phyloP scores from a whole-genome alignment of 768 basidiomycete genomes.

The Rickenella mellea region DNA sequence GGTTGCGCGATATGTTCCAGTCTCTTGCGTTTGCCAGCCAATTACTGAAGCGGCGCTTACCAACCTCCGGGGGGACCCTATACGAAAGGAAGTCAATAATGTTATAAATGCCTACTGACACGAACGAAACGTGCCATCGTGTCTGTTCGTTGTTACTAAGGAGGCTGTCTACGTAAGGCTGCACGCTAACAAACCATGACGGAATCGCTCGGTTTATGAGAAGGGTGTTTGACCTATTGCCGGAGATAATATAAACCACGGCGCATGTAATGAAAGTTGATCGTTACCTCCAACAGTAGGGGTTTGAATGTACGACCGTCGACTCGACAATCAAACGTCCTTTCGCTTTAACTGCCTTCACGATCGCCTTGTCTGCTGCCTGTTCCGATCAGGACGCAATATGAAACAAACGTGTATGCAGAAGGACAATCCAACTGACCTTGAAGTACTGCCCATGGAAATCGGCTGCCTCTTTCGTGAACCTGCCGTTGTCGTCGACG shows the following conservation, averaged over 20 bases:
- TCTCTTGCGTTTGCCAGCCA: conserved; percentile 98
- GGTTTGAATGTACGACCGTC: conserved; percentile 84
- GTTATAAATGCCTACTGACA: conserved; percentile 2
- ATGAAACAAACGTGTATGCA: too few relatives aligned
- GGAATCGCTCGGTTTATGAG: conserved; percentile 95
- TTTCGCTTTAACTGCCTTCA: conserved; percentile 80
- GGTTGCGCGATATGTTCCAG: conserved; percentile 98
- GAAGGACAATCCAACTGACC: too few relatives aligned
- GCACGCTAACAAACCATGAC: conserved; percentile 90
- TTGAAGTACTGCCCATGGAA: conserved; percentile 87
- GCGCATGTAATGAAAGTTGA: not conserved
- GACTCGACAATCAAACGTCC: conserved; percentile 84
- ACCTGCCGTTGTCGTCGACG: conserved; percentile 81
- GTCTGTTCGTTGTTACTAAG: conserved; percentile 87
- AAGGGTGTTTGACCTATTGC: conserved; percentile 78
- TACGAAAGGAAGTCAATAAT: conserved; percentile 5
- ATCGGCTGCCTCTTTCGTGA: conserved; percentile 84
- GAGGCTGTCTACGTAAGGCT: conserved; percentile 75
- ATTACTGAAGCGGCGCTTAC: conserved; percentile 89
- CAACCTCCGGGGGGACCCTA: conserved; percentile 88
- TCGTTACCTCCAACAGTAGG: conserved; percentile 89
- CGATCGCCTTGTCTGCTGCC: conserved; percentile 91
- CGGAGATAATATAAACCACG: not conserved
- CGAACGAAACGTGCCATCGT: conserved; percentile 50
- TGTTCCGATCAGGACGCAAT: too few relatives aligned